Evolutionary conservation across 331 rosid species (phyloP).

Genomic region (Pyracantha coccinea): DNA sequence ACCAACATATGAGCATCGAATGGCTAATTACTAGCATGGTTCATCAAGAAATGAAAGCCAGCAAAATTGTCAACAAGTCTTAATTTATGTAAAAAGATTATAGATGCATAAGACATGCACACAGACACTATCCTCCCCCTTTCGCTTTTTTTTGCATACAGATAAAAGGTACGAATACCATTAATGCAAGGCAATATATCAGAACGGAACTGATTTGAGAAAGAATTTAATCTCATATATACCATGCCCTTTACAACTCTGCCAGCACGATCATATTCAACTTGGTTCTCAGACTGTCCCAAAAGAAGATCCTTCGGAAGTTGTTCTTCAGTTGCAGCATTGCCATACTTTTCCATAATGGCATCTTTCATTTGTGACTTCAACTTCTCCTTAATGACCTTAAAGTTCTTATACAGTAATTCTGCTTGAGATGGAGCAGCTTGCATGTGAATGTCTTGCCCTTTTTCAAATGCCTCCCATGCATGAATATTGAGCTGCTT

Average conservation of each 20-base stretch:
- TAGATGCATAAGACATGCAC: background rate
- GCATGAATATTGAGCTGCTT: constrained; percentile 32
- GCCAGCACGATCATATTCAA: constrained; percentile 11
- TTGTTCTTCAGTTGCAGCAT: constrained; percentile 1
- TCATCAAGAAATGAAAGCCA: background rate
- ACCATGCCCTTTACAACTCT: constrained; percentile 6
- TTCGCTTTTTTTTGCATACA: background rate
- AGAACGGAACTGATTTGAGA: background rate
- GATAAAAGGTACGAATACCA: background rate
- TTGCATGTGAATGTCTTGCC: constrained; percentile 30
- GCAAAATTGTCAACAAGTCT: background rate
- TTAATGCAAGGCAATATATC: background rate
- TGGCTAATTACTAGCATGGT: background rate
- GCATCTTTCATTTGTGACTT: background rate
- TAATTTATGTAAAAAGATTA: background rate
- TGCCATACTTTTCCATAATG: constrained; percentile 14
- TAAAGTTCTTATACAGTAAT: background rate
- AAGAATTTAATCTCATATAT: background rate
- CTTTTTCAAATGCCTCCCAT: constrained; percentile 38
- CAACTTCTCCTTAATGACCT: constrained; percentile 3
- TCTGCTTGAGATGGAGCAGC: constrained; percentile 15
- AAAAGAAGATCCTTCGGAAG: constrained; percentile 10
- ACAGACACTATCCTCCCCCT: background rate
- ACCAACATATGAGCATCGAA: background rate
- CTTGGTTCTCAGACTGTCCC: constrained; percentile 9